Evolutionary conservation across 139 green algal species (phyloP).

Genomic region (Asterochloris erici): DNA sequence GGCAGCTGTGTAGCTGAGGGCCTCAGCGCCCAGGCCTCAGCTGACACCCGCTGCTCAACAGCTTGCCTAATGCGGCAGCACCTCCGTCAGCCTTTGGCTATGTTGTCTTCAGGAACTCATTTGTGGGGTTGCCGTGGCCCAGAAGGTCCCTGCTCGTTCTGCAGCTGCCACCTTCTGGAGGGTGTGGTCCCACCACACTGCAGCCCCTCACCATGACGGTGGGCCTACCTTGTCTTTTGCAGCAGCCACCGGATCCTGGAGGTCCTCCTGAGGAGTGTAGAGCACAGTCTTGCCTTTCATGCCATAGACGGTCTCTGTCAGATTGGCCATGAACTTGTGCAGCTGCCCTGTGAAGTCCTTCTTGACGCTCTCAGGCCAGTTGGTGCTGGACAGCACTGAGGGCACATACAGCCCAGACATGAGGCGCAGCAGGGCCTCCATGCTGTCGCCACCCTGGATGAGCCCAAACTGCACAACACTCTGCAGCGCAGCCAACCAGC

Average conservation of each 20-base stretch:
- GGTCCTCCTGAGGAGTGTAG: slow-evolving; percentile 59
- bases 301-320: slow-evolving; percentile 73
- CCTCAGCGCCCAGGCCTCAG: no score
- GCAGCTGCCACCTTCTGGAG: no score
- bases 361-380: slow-evolving; percentile 71
- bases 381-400: slow-evolving; percentile 52
- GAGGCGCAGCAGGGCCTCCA: slow-evolving; percentile 60
- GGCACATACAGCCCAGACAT: slow-evolving; percentile 74
- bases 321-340: slow-evolving; percentile 78
- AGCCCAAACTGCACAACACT: slow-evolving; percentile 19
- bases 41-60: no score
- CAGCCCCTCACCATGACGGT: no score
- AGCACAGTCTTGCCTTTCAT: slow-evolving; percentile 73
- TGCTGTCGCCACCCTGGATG: slow-evolving; percentile 17
- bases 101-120: no score
- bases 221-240: slow-evolving; percentile 7
- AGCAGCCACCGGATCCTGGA: slow-evolving; percentile 2
- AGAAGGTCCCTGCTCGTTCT: not conserved
- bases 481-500: not conserved
- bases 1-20: not conserved
- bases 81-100: no score
- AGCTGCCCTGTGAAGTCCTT: slow-evolving; percentile 62
- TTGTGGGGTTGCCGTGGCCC: no score
- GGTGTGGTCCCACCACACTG: no score
- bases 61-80: no score